These are phyloP conservation scores for Paraphoma chrysanthemicola DNA, from an alignment of 2,329 filamentous ascomycete species.

Conservation along the genomic window DNA sequence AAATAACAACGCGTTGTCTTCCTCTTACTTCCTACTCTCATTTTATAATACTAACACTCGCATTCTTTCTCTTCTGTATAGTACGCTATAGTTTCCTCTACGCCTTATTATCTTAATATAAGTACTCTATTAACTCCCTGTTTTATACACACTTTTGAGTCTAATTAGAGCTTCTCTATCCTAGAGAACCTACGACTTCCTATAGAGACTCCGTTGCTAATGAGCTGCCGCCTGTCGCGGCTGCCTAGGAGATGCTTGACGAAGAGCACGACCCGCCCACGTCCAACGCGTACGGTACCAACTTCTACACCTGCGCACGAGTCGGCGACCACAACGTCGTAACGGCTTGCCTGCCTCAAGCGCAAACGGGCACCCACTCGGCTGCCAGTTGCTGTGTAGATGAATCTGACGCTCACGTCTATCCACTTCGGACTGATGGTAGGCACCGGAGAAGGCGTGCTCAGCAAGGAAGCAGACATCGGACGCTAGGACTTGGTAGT, in stretches of 20 bases:
- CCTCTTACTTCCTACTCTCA: too few species aligned
- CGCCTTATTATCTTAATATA: too few species aligned
- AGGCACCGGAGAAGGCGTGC: constrained; percentile 45
- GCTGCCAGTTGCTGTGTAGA: constrained; percentile 38
- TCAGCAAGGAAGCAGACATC: constrained; percentile 7
- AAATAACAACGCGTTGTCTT: too few species aligned
- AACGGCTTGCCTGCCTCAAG: constrained; percentile 38
- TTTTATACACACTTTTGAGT: too few species aligned
- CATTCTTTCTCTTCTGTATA: too few species aligned
- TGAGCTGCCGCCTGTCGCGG: too few species aligned
- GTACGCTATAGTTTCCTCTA: too few species aligned
- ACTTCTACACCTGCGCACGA: constrained; percentile 23
- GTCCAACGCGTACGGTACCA: constrained; percentile 24
- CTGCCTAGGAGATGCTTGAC: background rate
- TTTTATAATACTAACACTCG: too few species aligned
- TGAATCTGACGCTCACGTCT: constrained; percentile 32
- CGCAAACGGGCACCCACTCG: constrained; percentile 37
- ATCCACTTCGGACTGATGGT: constrained; percentile 51
- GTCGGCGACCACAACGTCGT: constrained; percentile 41
- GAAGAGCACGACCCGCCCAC: constrained; percentile 25
- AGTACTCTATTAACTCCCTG: too few species aligned
- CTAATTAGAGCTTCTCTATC: too few species aligned
- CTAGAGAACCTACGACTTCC: too few species aligned
- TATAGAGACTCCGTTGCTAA: too few species aligned
- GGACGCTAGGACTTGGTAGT: constrained; percentile 2